Base-by-base conservation (phyloP, 805 yeast genomes). In the Candida qinlingensis region DNA sequence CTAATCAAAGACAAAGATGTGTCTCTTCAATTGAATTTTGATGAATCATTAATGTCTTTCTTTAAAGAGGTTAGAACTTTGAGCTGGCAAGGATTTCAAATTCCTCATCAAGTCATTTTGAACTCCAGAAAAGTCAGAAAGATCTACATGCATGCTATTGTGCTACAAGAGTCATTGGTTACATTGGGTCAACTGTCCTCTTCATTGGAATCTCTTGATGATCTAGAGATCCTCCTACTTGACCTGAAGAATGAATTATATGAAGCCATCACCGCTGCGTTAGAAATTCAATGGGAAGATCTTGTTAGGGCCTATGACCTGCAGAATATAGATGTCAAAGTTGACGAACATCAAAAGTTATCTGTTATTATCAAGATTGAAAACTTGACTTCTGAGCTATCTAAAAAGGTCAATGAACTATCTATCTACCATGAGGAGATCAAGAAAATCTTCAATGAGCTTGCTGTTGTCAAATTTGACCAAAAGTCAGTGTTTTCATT, bases 51-150 rank as follows among this genome's bases (percentile, higher is more conserved):
- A 4, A 58, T 75, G 36, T 56, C 67, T 1, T 57, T 79, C 8
- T 74, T 75, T 62, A 74, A 77, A 47, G 88, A 86, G 56, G 76
- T 80, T 1, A 63, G 77, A 38, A 74, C 75, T 42, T 59, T 86
- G 31, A 61, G 68, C 6, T 65, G 72, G 51, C 62, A 81, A 52
- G 81, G 78, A 0, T 78, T 73, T 57, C 76, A 74, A 7, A 64
- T 88, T 0, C 92, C 96, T 0, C 75, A 76, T 28, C 56, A 71
- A 5, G 51, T 85, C 3, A 52, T 68, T 11, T 57, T 75, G 2
- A 72, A 69, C 29, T 71, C 87, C 1, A 71, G 78, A 40, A 74
- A 71, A 31, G 69, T 82, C 3, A 70, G 76, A 47, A 66, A 71
- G 31, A 57, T 85, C 0, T 75, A 80, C 44, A 88, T 91, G 0